Evolutionary conservation across 805 yeast genomes (phyloP).

Genomic region (Yamadazyma scolyti): DNA sequence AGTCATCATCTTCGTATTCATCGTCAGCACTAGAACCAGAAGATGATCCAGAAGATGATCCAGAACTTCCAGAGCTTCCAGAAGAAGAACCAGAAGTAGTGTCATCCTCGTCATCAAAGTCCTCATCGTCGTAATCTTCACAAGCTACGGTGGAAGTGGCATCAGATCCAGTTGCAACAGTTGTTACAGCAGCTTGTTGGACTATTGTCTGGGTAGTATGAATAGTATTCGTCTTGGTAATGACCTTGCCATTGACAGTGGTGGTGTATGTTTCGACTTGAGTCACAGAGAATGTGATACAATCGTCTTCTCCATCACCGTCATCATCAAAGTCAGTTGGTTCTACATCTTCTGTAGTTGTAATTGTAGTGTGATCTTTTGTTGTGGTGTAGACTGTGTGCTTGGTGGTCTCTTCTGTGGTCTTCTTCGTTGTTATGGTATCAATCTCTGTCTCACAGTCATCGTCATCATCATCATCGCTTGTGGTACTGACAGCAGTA

Average conservation of each 20-base stretch:
- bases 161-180: conserved; percentile 6
- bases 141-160: conserved; percentile 4
- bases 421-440: neutral
- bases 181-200: conserved; percentile 3
- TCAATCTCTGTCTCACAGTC: conserved; percentile 1
- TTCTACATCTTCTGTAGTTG: neutral
- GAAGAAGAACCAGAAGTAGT: conserved; percentile 7
- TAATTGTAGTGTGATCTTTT: conserved; percentile 1
- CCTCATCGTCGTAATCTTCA: conserved; percentile 15
- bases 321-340: conserved; percentile 7
- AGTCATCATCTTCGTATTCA: conserved; percentile 1
- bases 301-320: conserved; percentile 11
- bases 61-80: conserved; percentile 11
- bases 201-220: conserved; percentile 5
- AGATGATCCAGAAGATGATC: conserved; percentile 10
- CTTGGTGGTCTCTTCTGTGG: conserved; percentile 1
- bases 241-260: conserved; percentile 1
- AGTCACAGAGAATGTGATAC: too few relatives aligned
- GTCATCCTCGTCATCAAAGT: conserved; percentile 11
- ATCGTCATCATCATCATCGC: conserved; percentile 1
- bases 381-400: conserved; percentile 1
- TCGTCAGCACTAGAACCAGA: conserved; percentile 5
- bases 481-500: neutral
- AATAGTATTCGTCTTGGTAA: conserved; percentile 1
- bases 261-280: conserved; percentile 3